Evolutionary conservation across 805 yeast species (phyloP), one percentile per base, ranked within the genome.

Genomic region (Lipomyces orientalis): DNA sequence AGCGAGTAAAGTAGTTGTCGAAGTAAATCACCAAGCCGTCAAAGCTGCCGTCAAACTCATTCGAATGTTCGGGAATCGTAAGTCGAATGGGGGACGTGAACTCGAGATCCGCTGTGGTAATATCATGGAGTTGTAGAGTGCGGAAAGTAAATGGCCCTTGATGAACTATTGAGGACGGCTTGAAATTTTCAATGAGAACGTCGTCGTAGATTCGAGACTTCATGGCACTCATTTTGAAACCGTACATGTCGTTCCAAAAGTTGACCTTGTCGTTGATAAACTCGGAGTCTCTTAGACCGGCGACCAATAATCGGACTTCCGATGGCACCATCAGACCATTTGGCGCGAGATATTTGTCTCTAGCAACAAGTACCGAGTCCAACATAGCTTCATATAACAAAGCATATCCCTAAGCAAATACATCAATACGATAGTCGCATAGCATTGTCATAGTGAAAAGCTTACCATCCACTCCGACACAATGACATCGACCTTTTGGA

Each of bases 181-280:
- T 89, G 66, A 91, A 95, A 22, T 88, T 88, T 76, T 91, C 97
- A 58, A 91, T 96, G 73, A 91, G 83, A 46, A 97, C 97, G 78
- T 92, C 97, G 64, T 86, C 72, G 65, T 62, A 72, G 19, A 69
- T 61, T 12, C 66, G 65, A 64, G 90, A 87, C 69, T 89, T 87
- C 92, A 90, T 90, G 62, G 95, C 91, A 57, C 90, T 82, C 80
- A 90, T 92, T 77, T 91, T 96, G 76, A 91, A 91, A 3, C 99
- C 99, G 76, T 95, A 95, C 34, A 95, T 97, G 77, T 93, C 92
- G 78, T 91, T 93, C 99, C 99, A 95, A 81, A 87, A 95, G 74
- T 88, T 89, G 73, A 94, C 86, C 77, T 94, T 95, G 75, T 95
- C 97, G 63, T 88, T 89, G 79, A 93, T 93, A 81, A 93, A 95